Conservation (phyloP, 2,329 filamentous ascomycete species). For the Trichoderma sp. region DNA sequence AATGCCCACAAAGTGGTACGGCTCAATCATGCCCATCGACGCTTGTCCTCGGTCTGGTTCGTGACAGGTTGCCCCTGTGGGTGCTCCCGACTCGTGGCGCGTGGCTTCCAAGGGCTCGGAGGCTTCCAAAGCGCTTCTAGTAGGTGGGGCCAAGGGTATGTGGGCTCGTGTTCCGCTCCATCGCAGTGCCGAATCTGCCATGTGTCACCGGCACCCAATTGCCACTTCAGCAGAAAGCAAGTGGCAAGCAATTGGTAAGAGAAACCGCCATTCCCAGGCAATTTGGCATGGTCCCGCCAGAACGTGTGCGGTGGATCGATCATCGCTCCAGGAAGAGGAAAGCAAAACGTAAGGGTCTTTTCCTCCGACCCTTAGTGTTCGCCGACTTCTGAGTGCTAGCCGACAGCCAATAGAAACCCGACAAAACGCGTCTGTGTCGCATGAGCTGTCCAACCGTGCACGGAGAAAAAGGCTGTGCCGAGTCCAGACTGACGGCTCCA, state of each 20-base stretch:
- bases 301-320: conserved; percentile 3
- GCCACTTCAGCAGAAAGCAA: conserved; percentile 1
- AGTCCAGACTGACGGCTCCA: not conserved
- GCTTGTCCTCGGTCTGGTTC: not conserved
- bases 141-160: conserved; percentile 21
- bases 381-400: not conserved
- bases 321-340: not conserved
- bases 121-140: conserved; percentile 25
- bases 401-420: not conserved
- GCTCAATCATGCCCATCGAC: not conserved
- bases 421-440: not conserved
- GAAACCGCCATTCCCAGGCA: not conserved
- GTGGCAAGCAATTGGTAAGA: conserved; percentile 11
- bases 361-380: not conserved
- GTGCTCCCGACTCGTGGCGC: conserved; percentile 16
- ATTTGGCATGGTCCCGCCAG: not conserved
- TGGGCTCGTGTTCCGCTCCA: not conserved
- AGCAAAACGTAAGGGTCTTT: not conserved
- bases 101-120: conserved; percentile 15
- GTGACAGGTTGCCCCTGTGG: conserved; percentile 8
- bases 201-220: conserved; percentile 16
- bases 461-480: not conserved
- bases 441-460: not conserved
- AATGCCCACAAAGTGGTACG: not conserved
- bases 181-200: conserved; percentile 17